These are phyloP conservation scores for Heliamphora pulchella DNA, from an alignment of 179 eudicot genomes.

Conservation along the genomic window DNA sequence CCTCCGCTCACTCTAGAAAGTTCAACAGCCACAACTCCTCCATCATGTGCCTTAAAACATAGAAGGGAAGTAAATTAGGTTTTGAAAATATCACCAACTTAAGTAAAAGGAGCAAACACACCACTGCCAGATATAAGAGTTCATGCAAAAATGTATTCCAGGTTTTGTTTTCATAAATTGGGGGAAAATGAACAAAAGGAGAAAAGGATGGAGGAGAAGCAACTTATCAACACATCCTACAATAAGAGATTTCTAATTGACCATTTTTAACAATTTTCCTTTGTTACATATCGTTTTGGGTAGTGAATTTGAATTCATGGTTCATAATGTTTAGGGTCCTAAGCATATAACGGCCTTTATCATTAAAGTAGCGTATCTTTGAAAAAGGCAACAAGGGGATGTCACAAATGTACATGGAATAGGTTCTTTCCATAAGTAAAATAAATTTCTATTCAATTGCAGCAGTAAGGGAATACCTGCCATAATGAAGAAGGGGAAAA, in stretches of 20 bases:
- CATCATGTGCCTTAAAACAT: conserved; percentile 79
- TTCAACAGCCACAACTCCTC: conserved; percentile 91
- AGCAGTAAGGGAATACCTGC: too few relatives aligned
- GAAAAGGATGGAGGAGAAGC: conserved; percentile 1
- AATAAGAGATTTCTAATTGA: neutral
- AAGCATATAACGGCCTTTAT: neutral
- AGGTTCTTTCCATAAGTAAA: too few relatives aligned
- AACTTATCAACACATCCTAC: conserved; percentile 5
- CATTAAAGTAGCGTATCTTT: too few relatives aligned
- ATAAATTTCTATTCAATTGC: too few relatives aligned
- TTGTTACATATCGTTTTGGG: neutral
- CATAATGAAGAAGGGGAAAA: too few relatives aligned
- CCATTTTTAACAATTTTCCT: neutral
- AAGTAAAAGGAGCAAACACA: neutral
- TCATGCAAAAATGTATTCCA: neutral
- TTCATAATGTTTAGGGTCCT: neutral
- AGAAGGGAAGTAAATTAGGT: conserved; percentile 12
- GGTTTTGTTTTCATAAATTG: neutral
- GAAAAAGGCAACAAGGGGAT: too few relatives aligned
- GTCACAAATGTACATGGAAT: too few relatives aligned
- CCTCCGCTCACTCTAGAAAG: conserved; percentile 86
- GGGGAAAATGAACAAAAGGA: neutral
- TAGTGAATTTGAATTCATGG: neutral
- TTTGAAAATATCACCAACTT: neutral
- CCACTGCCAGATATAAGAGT: neutral